Evolutionary conservation across 2,329 filamentous ascomycete species (phyloP).

Genomic region (Helminthosporium solani): DNA sequence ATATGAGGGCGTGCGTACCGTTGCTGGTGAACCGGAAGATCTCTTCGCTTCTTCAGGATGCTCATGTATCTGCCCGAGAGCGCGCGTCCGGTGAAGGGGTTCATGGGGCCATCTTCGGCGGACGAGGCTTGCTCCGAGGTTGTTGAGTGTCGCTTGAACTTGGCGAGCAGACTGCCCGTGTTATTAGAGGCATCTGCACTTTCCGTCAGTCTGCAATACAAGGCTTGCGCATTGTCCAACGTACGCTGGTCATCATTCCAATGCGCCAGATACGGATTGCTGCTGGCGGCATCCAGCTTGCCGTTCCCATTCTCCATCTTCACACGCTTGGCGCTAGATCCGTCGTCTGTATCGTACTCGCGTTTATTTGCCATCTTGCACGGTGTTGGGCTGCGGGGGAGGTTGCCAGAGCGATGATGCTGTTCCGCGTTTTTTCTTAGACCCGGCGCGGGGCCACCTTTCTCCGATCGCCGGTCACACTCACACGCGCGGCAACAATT

Average conservation of each 20-base stretch:
- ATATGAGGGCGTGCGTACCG: constrained; percentile 53
- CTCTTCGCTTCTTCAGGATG: constrained; percentile 80
- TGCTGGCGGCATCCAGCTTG: constrained; percentile 58
- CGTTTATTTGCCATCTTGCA: constrained; percentile 58
- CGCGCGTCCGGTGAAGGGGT: constrained; percentile 78
- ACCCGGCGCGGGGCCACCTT: constrained; percentile 9
- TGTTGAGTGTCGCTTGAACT: constrained; percentile 75
- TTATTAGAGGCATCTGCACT: constrained; percentile 13
- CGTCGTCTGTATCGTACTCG: constrained; percentile 50
- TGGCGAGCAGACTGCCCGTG: constrained; percentile 51
- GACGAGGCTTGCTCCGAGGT: constrained; percentile 71
- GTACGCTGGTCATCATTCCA: constrained; percentile 62
- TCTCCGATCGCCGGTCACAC: background rate
- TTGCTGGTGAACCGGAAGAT: constrained; percentile 89
- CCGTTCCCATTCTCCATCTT: constrained; percentile 38
- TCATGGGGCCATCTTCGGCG: constrained; percentile 77
- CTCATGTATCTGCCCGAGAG: constrained; percentile 85
- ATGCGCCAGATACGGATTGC: constrained; percentile 91
- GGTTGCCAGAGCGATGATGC: constrained; percentile 2
- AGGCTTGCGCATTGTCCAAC: constrained; percentile 22
- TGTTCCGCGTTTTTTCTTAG: background rate
- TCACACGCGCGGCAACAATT: no score
- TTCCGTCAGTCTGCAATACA: constrained; percentile 3
- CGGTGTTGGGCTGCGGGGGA: constrained; percentile 11
- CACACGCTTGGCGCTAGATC: constrained; percentile 55